Base-by-base conservation (phyloP, 345 rosid species). In the Euphorbia peplus region DNA sequence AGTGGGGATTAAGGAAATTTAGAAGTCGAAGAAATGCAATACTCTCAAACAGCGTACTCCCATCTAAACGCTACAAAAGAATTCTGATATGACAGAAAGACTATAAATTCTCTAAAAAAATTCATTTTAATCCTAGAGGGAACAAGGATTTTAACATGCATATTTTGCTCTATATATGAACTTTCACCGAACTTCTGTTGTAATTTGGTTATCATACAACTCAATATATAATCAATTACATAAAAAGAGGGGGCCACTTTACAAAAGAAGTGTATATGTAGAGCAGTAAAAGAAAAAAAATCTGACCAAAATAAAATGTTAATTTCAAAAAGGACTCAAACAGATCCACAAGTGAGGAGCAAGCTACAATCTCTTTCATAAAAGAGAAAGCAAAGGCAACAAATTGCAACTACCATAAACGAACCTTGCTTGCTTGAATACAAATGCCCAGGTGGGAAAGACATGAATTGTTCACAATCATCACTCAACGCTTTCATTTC, bases 401-500 rank as follows among this genome's bases (percentile, higher is more conserved):
- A 39, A 54, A 53, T 29, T 8, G 51, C 55, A 32, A 41, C 58
- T 54, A 66, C 39, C 57, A 53, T 48, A 48, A 52, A 37, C 86
- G 25, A 78, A 90, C 96, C 96, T 90, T 83, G 81, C 79, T 88
- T 90, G 84, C 96, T 90, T n/a, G 96, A 90, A 73, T 88, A 90
- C 69, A 88, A 76, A 68, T 90, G 91, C 46, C 93, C 91, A 3
- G 96, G 93, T 8, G 82, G 91, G 64, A 90, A 86, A 69, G 84
- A 77, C 58, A 85, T 81, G 79, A 90, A 90, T 75, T 72, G 83
- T 70, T 88, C 93, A 81, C 96, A 90, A 64, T 88, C 96, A 69
- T 90, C 96, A 73, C 90, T 84, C 72, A 90, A 79, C 63, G 96
- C 96, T 83, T 90, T 90, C 96, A 90, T 90, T 82, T 90, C 96